Percentiles rank a stretch among this genome's conserved stretches.
phyloP scores from a whole-genome alignment of 169 alveolate genomes.

The Perkinsus marinus region DNA sequence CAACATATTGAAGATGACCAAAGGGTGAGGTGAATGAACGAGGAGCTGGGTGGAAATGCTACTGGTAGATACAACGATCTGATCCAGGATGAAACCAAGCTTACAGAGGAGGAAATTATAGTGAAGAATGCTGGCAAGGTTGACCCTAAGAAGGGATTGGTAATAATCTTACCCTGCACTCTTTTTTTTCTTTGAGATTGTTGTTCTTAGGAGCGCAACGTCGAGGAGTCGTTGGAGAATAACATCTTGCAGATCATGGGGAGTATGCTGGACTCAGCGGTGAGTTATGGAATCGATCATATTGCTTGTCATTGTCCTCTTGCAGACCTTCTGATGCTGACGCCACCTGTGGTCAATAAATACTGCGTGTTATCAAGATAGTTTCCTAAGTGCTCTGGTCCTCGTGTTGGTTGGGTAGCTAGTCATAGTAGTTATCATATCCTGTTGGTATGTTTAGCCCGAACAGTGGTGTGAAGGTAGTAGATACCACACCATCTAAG shows the following conservation, averaged over 20 bases:
- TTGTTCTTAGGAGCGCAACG: conserved; percentile 15
- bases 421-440: background rate
- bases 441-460: background rate
- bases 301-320: background rate
- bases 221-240: conserved; percentile 38
- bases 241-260: conserved; percentile 44
- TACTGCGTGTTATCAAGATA: background rate
- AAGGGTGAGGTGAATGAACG: conserved; percentile 43
- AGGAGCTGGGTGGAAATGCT: conserved; percentile 46
- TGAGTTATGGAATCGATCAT: background rate
- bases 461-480: background rate
- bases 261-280: conserved; percentile 41
- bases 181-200: no score
- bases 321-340: background rate
- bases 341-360: background rate
- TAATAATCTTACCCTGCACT: no score
- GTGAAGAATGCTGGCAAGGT: conserved; percentile 76
- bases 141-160: conserved; percentile 74
- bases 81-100: conserved; percentile 83
- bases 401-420: background rate
- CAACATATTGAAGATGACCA: conserved; percentile 33
- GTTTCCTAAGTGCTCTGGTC: background rate
- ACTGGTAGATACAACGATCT: conserved; percentile 74
- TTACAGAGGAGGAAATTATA: conserved; percentile 81
- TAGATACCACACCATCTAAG: background rate